phyloP scores from a whole-genome alignment of 1,139 yeast species.

The Hanseniaspora gamundiae region DNA sequence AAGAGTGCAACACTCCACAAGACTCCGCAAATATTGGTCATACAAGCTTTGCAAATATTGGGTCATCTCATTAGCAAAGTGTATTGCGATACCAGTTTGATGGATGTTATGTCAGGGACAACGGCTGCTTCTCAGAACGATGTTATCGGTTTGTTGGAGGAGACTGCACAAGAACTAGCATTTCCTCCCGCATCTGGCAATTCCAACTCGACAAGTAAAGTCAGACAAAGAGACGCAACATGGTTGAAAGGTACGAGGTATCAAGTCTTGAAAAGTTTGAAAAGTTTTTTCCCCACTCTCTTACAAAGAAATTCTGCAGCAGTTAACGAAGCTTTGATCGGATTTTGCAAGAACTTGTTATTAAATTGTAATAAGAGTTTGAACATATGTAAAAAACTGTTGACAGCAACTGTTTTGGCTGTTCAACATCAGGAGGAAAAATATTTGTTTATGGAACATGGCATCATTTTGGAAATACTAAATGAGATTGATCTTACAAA shows the following conservation, averaged over 20 bases:
- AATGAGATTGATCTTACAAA: neutral
- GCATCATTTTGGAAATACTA: neutral
- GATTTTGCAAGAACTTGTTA: constrained; percentile 11
- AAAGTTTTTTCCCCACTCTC: constrained; percentile 30
- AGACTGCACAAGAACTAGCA: neutral
- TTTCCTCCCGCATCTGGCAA: neutral
- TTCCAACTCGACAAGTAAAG: no score
- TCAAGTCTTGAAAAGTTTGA: constrained; percentile 34
- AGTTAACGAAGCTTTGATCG: constrained; percentile 14
- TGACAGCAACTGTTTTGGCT: neutral
- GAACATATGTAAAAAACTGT: neutral
- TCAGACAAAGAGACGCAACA: constrained; percentile 38
- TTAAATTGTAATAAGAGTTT: neutral
- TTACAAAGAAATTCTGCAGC: constrained; percentile 16
- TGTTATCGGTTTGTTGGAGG: neutral
- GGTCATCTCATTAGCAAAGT: neutral
- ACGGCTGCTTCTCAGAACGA: no score
- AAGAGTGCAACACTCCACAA: neutral
- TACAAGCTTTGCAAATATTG: neutral
- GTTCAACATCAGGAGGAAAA: neutral
- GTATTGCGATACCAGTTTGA: neutral
- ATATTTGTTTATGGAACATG: neutral
- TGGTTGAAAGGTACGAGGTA: constrained; percentile 58
- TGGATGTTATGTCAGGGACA: neutral
- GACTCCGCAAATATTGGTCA: neutral